Conservation (phyloP, 129 eudicot genomes). For the Apium graveolens region DNA sequence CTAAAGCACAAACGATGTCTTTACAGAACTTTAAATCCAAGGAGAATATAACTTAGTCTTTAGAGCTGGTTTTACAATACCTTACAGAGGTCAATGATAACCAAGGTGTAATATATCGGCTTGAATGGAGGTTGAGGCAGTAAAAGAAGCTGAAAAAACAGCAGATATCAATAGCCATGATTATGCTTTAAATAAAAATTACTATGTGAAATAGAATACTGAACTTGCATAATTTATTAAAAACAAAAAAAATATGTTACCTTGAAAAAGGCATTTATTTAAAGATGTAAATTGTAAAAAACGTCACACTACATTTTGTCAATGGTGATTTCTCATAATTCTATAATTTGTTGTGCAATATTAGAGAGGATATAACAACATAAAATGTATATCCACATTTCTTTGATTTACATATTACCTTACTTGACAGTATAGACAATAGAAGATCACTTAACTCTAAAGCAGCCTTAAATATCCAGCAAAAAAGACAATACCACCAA, state of each 20-base stretch:
- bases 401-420: neutral
- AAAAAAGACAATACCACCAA: neutral
- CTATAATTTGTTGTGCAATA: neutral
- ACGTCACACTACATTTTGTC: neutral
- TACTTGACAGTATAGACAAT: neutral
- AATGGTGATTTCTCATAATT: neutral
- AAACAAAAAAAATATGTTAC: neutral
- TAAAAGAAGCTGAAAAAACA: conserved; percentile 64
- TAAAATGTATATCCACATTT: neutral
- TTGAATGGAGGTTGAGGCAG: conserved; percentile 94
- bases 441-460: neutral
- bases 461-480: neutral
- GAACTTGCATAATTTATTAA: neutral
- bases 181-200: neutral
- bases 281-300: neutral
- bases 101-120: conserved; percentile 86
- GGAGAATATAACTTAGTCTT: neutral
- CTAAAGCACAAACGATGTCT: neutral
- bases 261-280: neutral
- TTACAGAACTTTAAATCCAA: neutral
- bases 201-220: neutral
- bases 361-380: neutral
- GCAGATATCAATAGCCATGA: neutral
- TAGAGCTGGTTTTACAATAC: conserved; percentile 23
- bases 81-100: conserved; percentile 96